Conservation (phyloP, 345 rosid genomes). For the Stellera chamaejasme region DNA sequence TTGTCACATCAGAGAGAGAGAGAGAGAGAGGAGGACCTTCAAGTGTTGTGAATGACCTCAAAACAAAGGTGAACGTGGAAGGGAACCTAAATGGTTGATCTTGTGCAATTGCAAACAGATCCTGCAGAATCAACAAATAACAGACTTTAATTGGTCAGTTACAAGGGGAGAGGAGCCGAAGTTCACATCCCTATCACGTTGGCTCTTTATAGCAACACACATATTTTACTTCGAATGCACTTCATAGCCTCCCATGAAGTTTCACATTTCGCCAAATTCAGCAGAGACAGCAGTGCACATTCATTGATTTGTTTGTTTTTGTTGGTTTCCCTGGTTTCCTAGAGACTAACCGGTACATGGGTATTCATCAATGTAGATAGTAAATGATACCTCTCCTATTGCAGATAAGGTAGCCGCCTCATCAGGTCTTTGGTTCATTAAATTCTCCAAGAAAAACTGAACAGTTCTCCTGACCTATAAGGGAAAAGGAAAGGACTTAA, state of each 20-base stretch:
- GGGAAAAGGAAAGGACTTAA: not conserved
- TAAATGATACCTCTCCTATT: slow-evolving; percentile 73
- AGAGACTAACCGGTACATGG: no score
- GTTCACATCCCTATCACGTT: no score
- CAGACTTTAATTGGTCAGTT: slow-evolving; percentile 1
- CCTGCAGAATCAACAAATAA: slow-evolving; percentile 34
- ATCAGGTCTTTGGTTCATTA: slow-evolving; percentile 72
- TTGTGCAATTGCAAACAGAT: slow-evolving; percentile 86
- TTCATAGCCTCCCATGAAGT: no score
- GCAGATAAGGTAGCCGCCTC: slow-evolving; percentile 80
- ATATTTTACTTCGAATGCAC: no score
- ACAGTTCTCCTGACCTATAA: slow-evolving; percentile 91
- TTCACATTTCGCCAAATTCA: no score
- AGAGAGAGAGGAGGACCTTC: slow-evolving; percentile 47
- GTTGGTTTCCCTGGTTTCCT: no score
- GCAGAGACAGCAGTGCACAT: no score
- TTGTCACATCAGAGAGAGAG: not conserved
- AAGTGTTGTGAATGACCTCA: slow-evolving; percentile 89
- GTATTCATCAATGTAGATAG: not conserved
- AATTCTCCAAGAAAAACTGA: slow-evolving; percentile 81
- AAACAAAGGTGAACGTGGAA: slow-evolving; percentile 77
- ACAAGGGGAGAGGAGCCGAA: not conserved
- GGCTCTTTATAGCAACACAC: no score
- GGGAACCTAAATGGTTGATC: slow-evolving; percentile 97
- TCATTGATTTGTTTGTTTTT: no score